Percentiles rank a stretch among this genome's conserved stretches.
Conservation (phyloP, 2,329 filamentous ascomycete species). For the Phialocephala sp. region DNA sequence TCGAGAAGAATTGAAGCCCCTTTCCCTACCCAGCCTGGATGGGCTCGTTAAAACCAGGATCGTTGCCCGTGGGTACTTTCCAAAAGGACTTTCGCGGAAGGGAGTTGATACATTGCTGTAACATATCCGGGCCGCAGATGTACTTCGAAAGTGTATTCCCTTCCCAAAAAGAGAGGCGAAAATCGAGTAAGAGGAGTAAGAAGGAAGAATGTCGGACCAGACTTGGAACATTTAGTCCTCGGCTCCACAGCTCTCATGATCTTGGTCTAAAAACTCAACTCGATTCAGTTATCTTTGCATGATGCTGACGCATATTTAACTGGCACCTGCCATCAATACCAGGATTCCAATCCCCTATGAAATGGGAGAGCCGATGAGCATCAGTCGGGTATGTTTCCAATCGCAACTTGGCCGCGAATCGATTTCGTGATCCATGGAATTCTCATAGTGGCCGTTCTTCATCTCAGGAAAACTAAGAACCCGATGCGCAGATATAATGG, state of each 20-base stretch:
- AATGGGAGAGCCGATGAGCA: background rate
- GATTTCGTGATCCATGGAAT: background rate
- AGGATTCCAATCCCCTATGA: background rate
- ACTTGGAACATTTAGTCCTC: background rate
- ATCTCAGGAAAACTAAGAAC: background rate
- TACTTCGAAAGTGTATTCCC: background rate
- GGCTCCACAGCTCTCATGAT: background rate
- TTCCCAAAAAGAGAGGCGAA: background rate
- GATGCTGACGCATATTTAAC: too few relatives aligned
- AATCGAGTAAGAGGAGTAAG: background rate
- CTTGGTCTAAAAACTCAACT: background rate
- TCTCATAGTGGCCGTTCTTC: background rate
- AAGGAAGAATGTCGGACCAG: background rate
- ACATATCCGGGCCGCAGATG: background rate
- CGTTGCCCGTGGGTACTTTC: background rate
- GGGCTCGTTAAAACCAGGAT: background rate
- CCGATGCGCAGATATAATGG: background rate
- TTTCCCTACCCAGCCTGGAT: background rate
- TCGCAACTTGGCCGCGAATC: background rate
- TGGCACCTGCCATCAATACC: too few relatives aligned
- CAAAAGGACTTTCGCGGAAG: background rate
- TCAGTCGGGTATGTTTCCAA: too few relatives aligned
- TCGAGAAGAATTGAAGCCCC: background rate
- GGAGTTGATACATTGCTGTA: background rate
- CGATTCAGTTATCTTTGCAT: background rate